Evolutionary conservation across 2,329 filamentous ascomycete species (phyloP), one percentile per base, ranked within the genome.

Genomic region (Fusarium fujikuroi): DNA sequence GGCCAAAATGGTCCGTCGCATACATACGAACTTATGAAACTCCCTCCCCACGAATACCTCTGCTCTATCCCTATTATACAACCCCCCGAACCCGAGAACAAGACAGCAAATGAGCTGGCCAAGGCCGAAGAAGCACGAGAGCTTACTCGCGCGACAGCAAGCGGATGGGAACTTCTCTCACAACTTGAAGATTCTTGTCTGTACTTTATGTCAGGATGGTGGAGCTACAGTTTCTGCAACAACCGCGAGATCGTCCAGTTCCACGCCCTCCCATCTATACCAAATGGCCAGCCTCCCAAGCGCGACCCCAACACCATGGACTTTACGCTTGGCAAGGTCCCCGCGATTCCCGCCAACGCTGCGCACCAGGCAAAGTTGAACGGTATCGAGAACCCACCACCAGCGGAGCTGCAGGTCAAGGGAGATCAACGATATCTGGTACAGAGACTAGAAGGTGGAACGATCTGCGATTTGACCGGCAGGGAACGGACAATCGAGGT

Each of bases 201-300:
- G 72, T 97, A 95, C 84, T 90, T 87, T 73, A 85, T 95, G 73
- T 93, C 91, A 2, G 95, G 95, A 0, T 98, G 95, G 95, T 98
- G 95, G 95, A 96, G 93, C 79, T 98, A 98, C 83, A 93, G 92
- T 76, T 97, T 97, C 82, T 98, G 95, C 86, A 96, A 97, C 83
- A 93, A 93, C 79, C 88, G 92, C 70, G 91, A 95, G 72, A 92
- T 98, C 70, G 92, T 93, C 78, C 95, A 98, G 82, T 98, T 97
- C 82, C 95, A 98, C 81, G 94, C 94, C 49, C 84, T 95, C 66
- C 89, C 94, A 2, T 90, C 90, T 5, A 83, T 83, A 23, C 87
- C 90, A 49, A 90, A 91, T 67, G 91, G 91, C 7, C 89, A 92
- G 16, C 92, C 93, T 30, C 95, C 95, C 0, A 87, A 92, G 50